These are phyloP conservation scores for Ampelomyces quisqualis DNA, from an alignment of 2,329 filamentous ascomycete genomes.

Conservation along the genomic window DNA sequence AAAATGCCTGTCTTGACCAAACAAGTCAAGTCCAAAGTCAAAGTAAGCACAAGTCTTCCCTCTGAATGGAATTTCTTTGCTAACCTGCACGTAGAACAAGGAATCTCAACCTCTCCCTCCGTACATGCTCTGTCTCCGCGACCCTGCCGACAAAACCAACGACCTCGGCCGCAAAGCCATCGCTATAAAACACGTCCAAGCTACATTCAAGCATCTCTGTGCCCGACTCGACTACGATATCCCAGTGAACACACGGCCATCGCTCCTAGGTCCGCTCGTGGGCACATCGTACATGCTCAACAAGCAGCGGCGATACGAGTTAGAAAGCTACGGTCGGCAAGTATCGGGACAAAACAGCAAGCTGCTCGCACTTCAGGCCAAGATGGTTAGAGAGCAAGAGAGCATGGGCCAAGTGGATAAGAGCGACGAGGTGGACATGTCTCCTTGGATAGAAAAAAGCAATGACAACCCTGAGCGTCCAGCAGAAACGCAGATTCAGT, in stretches of 20 bases:
- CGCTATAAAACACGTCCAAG: conserved; percentile 53
- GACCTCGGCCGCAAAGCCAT: conserved; percentile 56
- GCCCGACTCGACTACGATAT: conserved; percentile 15
- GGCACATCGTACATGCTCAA: conserved; percentile 22
- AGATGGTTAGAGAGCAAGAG: conserved; percentile 16
- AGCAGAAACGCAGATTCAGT: too few species aligned
- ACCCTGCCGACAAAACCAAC: conserved; percentile 59
- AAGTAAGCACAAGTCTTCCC: conserved; percentile 11
- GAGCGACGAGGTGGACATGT: too few species aligned
- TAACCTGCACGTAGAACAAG: conserved; percentile 19
- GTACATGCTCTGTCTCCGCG: conserved; percentile 56
- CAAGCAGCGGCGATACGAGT: conserved; percentile 10
- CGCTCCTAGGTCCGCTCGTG: conserved; percentile 24
- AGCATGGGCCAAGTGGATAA: too few species aligned
- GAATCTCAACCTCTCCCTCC: conserved; percentile 17
- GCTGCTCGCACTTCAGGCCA: conserved; percentile 13
- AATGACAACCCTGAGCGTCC: too few species aligned
- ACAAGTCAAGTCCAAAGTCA: conserved; percentile 13
- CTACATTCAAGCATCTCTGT: conserved; percentile 40
- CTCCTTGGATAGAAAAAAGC: too few species aligned
- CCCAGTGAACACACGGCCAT: conserved; percentile 15
- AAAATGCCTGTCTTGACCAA: conserved; percentile 21
- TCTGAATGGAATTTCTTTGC: conserved; percentile 1
- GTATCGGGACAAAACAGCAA: conserved; percentile 4
- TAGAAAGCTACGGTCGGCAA: conserved; percentile 16